Conservation (phyloP, 495 filamentous ascomycete species). For the Copromyces sp. region DNA sequence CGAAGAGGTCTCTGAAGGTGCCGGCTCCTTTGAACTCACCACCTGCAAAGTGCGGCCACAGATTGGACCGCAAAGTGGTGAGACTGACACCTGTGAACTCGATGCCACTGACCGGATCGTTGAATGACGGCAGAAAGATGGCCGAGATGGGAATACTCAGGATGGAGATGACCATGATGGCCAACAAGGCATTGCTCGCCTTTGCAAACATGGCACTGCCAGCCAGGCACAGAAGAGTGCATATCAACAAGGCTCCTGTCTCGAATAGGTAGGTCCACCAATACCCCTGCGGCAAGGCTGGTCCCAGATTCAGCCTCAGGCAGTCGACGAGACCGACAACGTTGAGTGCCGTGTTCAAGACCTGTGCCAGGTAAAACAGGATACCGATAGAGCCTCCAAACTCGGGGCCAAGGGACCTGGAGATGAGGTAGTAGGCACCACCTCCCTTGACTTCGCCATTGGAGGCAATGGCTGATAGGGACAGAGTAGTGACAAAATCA, state of each 20-base stretch:
- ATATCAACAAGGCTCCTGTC: conserved; percentile 60
- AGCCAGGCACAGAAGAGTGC: conserved; percentile 67
- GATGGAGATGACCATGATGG: conserved; percentile 62
- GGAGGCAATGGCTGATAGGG: conserved; percentile 78
- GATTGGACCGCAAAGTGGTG: conserved; percentile 58
- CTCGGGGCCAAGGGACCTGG: conserved; percentile 74
- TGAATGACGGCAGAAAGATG: conserved; percentile 56
- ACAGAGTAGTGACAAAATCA: conserved; percentile 76
- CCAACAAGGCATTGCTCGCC: conserved; percentile 69
- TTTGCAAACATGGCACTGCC: conserved; percentile 73
- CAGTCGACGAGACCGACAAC: conserved; percentile 81
- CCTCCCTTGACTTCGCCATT: conserved; percentile 85
- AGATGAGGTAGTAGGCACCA: conserved; percentile 84
- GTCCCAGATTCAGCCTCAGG: conserved; percentile 66
- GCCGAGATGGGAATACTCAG: conserved; percentile 76
- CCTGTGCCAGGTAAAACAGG: conserved; percentile 79
- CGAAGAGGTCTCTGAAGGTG: conserved; percentile 76
- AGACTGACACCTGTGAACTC: conserved; percentile 67
- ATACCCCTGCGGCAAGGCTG: conserved; percentile 55
- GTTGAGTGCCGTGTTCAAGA: conserved; percentile 83
- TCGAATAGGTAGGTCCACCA: conserved; percentile 77
- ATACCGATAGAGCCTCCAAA: conserved; percentile 87
- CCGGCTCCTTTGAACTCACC: conserved; percentile 46
- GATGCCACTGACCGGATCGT: conserved; percentile 47
- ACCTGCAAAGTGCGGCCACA: conserved; percentile 45